Evolutionary conservation across 2,329 filamentous ascomycete species (phyloP).

Genomic region (Xylariaceae sp.): DNA sequence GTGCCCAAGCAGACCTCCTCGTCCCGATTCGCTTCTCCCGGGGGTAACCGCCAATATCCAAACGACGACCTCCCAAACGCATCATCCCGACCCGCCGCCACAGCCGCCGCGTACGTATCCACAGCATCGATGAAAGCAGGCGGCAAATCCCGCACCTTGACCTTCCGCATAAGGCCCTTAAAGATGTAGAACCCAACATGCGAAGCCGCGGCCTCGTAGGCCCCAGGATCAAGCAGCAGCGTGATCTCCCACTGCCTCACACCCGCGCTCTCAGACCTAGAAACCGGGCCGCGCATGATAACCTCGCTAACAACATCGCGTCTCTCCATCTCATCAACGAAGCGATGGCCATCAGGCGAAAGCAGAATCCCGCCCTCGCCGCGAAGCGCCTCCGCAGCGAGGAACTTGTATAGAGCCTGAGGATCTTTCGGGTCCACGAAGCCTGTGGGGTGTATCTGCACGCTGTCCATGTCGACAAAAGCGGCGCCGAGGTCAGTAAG

Average conservation of each 20-base stretch:
- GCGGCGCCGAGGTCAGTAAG: conserved; percentile 39
- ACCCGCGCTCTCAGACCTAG: conserved; percentile 8
- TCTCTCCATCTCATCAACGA: conserved; percentile 61
- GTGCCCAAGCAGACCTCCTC: conserved; percentile 54
- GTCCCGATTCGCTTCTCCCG: conserved; percentile 43
- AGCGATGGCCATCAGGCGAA: conserved; percentile 43
- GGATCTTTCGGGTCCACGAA: conserved; percentile 54
- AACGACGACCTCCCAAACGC: conserved; percentile 47
- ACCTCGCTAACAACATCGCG: conserved; percentile 52
- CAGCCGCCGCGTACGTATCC: conserved; percentile 46
- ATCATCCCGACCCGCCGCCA: conserved; percentile 39
- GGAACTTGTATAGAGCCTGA: conserved; percentile 51
- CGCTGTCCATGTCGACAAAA: conserved; percentile 50
- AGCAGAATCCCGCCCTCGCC: conserved; percentile 60
- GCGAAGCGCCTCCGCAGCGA: conserved; percentile 59
- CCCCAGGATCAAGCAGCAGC: conserved; percentile 57
- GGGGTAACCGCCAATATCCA: conserved; percentile 50
- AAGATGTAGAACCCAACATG: conserved; percentile 61
- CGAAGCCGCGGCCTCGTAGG: conserved; percentile 46
- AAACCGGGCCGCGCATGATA: conserved; percentile 41
- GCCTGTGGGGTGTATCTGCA: conserved; percentile 63
- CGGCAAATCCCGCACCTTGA: conserved; percentile 48
- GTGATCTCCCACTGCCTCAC: conserved; percentile 54
- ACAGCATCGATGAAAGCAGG: conserved; percentile 40
- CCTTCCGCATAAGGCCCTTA: conserved; percentile 57